phyloP scores from a whole-genome alignment of 495 filamentous ascomycete genomes.

The Podospora sp. region DNA sequence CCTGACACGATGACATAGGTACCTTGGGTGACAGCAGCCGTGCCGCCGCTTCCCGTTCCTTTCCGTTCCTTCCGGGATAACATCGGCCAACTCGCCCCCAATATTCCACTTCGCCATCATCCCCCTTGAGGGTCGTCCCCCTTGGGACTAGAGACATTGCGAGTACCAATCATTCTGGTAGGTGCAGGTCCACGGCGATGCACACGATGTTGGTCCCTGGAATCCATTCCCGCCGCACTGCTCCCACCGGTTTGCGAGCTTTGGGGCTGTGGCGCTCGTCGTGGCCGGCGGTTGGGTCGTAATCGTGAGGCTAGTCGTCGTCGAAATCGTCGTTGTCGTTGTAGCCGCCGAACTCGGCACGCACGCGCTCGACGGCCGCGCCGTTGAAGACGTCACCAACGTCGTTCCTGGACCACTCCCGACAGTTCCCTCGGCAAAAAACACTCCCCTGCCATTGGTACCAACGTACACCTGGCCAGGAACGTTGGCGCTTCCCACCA shows the following conservation, averaged over 20 bases:
- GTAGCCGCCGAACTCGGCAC: slow-evolving; percentile 9
- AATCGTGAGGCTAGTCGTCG: background rate
- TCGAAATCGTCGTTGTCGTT: slow-evolving; percentile 21
- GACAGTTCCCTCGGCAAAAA: slow-evolving; percentile 46
- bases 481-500: slow-evolving; percentile 53
- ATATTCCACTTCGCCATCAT: background rate
- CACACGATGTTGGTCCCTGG: slow-evolving; percentile 22
- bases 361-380: slow-evolving; percentile 11
- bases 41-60: background rate
- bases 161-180: slow-evolving; percentile 44
- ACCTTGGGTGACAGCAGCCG: background rate
- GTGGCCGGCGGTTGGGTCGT: background rate
- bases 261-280: slow-evolving; percentile 1
- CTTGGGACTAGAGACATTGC: slow-evolving; percentile 45
- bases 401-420: slow-evolving; percentile 13
- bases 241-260: slow-evolving; percentile 23
- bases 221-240: slow-evolving; percentile 35
- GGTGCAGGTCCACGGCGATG: slow-evolving; percentile 24
- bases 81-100: background rate
- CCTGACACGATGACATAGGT: background rate
- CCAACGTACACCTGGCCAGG: slow-evolving; percentile 59
- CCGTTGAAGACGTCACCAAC: slow-evolving; percentile 17
- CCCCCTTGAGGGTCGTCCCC: too few species aligned
- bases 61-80: background rate
- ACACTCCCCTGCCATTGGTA: slow-evolving; percentile 61